Evolutionary conservation across 2,329 filamentous ascomycete species (phyloP), one percentile per base, ranked within the genome.

Genomic region (Fusarium newnesense): DNA sequence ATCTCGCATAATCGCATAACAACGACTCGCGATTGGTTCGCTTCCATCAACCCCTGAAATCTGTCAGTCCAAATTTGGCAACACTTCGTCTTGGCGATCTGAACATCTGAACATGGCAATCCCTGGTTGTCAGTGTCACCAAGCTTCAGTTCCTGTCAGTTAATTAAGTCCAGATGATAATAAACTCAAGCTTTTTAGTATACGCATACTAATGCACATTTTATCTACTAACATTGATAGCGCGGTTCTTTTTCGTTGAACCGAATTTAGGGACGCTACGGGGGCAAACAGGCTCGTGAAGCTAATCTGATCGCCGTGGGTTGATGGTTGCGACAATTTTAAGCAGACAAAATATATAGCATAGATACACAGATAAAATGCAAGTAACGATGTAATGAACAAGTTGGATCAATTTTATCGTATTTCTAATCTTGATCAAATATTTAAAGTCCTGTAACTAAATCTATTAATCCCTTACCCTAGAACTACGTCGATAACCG

Each of bases 1-100:
- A 44, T 56, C 28, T 56, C 53, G 53, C 53, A 56, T 44, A 56
- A 15, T 56, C 53, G 53, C 53, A 56, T 44, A 56, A 56, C 3
- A 1, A 56, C 28, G 11, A 1, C 21, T 9, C 12, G 12, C 53
- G 53, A 56, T 44, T n/a, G n/a, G n/a, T n/a, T n/a, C n/a, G n/a
- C n/a, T n/a, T n/a, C n/a, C n/a, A n/a, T n/a, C n/a, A n/a, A 19
- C 26, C 36, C 36, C 36, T 30, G 52, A 9, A 39, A 39, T 39
- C 18, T 53, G 34, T 28, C 24, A 39, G 19, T 39, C 50, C 24
- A 4, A 4, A 30, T 42, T 30, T 19, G 26, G 26, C 26, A 30
- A 54, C 13, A 12, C 24, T 28, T 13, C 10, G 1, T 37, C 13
- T 16, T 40, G 34, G 24, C 24, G 50, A 18, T 40, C 19, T 7